Conservation (phyloP, 164 flowering plant genomes). For the Litsea cubeba region DNA sequence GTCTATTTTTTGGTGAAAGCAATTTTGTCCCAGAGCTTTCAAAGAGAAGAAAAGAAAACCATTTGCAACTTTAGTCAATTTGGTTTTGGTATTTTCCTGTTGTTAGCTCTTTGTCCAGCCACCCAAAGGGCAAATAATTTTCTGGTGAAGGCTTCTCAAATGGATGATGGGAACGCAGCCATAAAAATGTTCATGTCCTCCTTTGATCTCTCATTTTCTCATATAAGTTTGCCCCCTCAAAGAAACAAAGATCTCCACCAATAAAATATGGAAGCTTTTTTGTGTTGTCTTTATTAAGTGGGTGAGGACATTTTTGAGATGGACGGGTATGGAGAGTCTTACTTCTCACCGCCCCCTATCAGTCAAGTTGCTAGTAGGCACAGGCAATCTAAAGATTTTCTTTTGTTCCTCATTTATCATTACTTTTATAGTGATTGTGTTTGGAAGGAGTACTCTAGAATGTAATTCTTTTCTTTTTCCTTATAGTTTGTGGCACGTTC, state of each 20-base stretch:
- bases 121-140: not conserved
- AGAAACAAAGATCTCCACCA: slow-evolving; percentile 1
- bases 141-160: not conserved
- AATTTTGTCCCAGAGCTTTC: no score
- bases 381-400: not conserved
- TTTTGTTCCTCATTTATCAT: no score
- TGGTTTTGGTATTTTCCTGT: not conserved
- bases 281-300: not conserved
- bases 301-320: not conserved
- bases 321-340: not conserved
- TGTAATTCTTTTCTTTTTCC: not conserved
- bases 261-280: not conserved
- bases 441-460: not conserved
- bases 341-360: not conserved
- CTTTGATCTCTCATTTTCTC: not conserved
- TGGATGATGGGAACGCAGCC: not conserved
- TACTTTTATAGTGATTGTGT: not conserved
- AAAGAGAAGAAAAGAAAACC: not conserved
- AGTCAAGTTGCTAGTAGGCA: not conserved
- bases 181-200: not conserved
- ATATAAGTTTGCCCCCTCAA: not conserved
- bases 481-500: no score
- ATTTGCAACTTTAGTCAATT: not conserved
- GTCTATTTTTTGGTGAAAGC: no score
- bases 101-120: not conserved